phyloP scores from a whole-genome alignment of 345 rosid genomes.

The Sisymbrium irio region DNA sequence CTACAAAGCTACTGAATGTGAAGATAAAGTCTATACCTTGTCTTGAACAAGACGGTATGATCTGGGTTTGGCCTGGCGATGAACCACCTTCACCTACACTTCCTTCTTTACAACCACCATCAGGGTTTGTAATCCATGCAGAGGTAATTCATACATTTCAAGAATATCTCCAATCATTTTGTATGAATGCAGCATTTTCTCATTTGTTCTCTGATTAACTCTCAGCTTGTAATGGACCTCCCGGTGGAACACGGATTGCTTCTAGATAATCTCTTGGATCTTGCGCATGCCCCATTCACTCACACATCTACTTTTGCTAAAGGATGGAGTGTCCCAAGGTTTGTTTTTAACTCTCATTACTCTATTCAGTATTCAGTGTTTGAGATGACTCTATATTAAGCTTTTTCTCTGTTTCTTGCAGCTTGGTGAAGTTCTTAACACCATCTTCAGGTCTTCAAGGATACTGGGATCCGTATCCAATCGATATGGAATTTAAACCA shows the following conservation, averaged over 20 bases:
- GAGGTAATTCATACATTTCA: slow-evolving; percentile 51
- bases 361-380: neutral
- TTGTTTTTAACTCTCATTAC: slow-evolving; percentile 14
- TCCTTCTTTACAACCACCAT: slow-evolving; percentile 81
- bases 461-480: slow-evolving; percentile 98
- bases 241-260: slow-evolving; percentile 98
- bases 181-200: slow-evolving; percentile 1
- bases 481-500: slow-evolving; percentile 96
- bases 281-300: slow-evolving; percentile 96
- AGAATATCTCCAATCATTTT: neutral
- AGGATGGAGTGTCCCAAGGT: slow-evolving; percentile 99
- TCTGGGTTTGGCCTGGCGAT: slow-evolving; percentile 96
- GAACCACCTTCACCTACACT: slow-evolving; percentile 72
- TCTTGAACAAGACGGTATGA: slow-evolving; percentile 92
- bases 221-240: slow-evolving; percentile 93
- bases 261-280: slow-evolving; percentile 92
- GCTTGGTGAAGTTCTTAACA: slow-evolving; percentile 86
- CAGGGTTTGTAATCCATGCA: slow-evolving; percentile 89
- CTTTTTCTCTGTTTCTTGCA: slow-evolving; percentile 33
- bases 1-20: slow-evolving; percentile 65
- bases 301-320: slow-evolving; percentile 97
- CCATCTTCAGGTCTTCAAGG: slow-evolving; percentile 93
- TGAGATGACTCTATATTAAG: neutral
- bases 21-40: slow-evolving; percentile 81
- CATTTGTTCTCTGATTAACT: neutral